These are phyloP conservation scores for Amoebophrya sp. DNA, from an alignment of 169 alveolate genomes.

Conservation along the genomic window DNA sequence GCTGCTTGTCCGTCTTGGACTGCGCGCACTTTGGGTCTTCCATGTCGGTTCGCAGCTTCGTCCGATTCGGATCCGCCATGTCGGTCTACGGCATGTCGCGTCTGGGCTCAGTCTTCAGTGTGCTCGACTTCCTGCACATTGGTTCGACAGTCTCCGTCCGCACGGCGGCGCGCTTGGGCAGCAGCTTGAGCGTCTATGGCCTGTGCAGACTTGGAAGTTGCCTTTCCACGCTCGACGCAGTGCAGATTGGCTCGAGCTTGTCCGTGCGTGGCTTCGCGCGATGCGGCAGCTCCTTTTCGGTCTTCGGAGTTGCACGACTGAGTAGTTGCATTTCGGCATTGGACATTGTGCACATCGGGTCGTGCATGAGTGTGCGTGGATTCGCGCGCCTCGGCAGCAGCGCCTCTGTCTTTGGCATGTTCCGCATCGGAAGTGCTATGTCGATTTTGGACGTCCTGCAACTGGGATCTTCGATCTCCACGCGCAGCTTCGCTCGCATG, in stretches of 20 bases:
- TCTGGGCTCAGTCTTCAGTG: background rate
- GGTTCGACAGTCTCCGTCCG: background rate
- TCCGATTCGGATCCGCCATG: background rate
- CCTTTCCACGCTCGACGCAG: background rate
- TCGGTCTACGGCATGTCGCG: background rate
- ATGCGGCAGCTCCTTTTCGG: background rate
- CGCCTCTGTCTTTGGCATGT: background rate
- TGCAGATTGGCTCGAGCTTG: background rate
- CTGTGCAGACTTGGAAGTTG: background rate
- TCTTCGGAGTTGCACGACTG: background rate
- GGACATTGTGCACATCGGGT: background rate
- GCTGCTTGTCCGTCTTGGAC: conserved; percentile 21
- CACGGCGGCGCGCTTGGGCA: background rate
- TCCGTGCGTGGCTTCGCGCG: background rate
- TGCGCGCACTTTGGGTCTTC: conserved; percentile 16
- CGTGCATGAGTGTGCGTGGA: background rate
- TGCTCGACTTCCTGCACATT: background rate
- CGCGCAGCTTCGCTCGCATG: background rate
- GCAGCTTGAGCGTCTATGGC: background rate
- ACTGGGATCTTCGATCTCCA: background rate
- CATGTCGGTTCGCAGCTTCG: background rate
- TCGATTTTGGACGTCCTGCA: background rate
- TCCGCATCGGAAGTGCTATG: background rate
- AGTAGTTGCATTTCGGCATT: background rate
- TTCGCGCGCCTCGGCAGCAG: background rate